Percentiles rank a stretch among this genome's conserved stretches.
phyloP scores from a whole-genome alignment of 2,329 filamentous ascomycete species.

The Penicillium sumatraense region DNA sequence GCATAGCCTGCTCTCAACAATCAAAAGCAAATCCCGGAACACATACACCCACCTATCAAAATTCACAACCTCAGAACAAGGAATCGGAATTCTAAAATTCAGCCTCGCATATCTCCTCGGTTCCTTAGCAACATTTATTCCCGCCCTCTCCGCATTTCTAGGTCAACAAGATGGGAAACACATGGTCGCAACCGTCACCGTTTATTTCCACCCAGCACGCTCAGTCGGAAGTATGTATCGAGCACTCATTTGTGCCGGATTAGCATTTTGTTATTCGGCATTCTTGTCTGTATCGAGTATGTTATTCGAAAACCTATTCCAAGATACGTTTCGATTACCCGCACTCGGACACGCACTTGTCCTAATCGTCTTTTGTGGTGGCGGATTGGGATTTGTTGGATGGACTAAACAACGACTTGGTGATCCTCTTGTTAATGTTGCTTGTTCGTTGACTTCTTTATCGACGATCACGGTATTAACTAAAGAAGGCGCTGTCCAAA shows the following conservation, averaged over 20 bases:
- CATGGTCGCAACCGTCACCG: slow-evolving; percentile 88
- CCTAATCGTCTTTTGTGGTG: slow-evolving; percentile 81
- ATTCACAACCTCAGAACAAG: slow-evolving; percentile 73
- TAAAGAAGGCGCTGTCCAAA: slow-evolving; percentile 86
- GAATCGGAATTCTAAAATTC: slow-evolving; percentile 85
- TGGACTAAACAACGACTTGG: slow-evolving; percentile 84
- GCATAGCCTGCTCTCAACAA: no score
- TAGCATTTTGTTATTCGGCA: slow-evolving; percentile 78
- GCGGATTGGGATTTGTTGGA: slow-evolving; percentile 82
- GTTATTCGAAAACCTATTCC: slow-evolving; percentile 82
- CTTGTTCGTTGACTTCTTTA: slow-evolving; percentile 82
- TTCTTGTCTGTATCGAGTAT: slow-evolving; percentile 82
- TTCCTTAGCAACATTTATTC: slow-evolving; percentile 82
- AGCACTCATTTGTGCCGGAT: slow-evolving; percentile 74
- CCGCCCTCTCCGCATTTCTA: slow-evolving; percentile 71
- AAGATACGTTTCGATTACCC: slow-evolving; percentile 68
- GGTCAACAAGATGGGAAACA: slow-evolving; percentile 91
- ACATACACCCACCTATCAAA: no score
- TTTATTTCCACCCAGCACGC: slow-evolving; percentile 91
- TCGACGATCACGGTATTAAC: slow-evolving; percentile 89
- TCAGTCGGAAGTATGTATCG: slow-evolving; percentile 89
- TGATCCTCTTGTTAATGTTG: slow-evolving; percentile 80
- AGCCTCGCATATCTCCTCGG: slow-evolving; percentile 86
- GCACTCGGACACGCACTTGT: slow-evolving; percentile 78
- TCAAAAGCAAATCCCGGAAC: no score